Evolutionary conservation across 371 early-diverging fungal species (phyloP).

Genomic region (Dinochytrium kinnereticum): DNA sequence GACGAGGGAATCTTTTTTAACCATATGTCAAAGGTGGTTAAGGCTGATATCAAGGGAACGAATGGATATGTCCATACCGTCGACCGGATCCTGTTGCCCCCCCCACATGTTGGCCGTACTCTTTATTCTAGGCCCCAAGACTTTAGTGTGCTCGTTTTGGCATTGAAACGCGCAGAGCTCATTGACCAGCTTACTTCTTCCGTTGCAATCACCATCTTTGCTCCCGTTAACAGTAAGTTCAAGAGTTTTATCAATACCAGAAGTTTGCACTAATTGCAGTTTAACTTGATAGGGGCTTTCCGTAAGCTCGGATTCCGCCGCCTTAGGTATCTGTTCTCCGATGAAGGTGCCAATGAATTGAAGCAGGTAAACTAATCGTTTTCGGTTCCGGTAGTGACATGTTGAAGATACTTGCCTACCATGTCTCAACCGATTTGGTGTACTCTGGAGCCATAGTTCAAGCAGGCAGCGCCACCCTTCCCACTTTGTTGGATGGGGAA

Average conservation of each 20-base stretch:
- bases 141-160: background rate
- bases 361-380: background rate
- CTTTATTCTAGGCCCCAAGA: background rate
- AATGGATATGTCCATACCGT: background rate
- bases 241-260: background rate
- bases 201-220: background rate
- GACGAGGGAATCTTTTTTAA: conserved; percentile 10
- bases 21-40: background rate
- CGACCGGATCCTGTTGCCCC: background rate
- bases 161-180: background rate
- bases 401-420: background rate
- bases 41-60: background rate
- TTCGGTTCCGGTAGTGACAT: background rate
- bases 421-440: background rate
- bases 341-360: background rate
- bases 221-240: conserved; percentile 7
- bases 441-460: background rate
- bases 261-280: background rate
- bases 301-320: conserved; percentile 4
- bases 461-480: background rate
- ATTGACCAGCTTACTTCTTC: background rate
- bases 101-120: background rate
- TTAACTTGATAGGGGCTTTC: background rate
- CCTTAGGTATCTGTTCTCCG: conserved; percentile 8
- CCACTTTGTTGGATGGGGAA: background rate